Base-by-base conservation (phyloP, 164 flowering plant species). In the Dillenia suffruticosa region DNA sequence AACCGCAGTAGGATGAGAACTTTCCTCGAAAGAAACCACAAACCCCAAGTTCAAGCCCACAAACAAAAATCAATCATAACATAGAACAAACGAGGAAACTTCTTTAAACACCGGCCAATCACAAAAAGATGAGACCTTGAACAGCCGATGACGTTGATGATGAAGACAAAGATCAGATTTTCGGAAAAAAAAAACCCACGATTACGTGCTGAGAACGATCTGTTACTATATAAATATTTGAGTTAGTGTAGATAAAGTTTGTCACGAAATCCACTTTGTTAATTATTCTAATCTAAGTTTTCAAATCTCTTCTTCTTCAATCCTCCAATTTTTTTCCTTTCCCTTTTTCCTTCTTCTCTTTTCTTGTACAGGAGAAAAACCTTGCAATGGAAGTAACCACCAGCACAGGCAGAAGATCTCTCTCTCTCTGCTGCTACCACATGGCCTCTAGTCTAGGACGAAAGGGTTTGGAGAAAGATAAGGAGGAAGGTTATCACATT, bases 121-220 rank as follows among this genome's bases (percentile, higher is more conserved):
- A 15, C 11, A n/a, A 14, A 6, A 54, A 26, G 45, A 54, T 16
- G 8, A 19, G 54, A 46, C 15, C 69, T 70, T 70, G 65, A 59
- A 65, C 56, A 46, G 47, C 56, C 10, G 12, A 51, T 57, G 15
- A 63, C 49, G 61, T 9, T 2, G 66, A 71, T 15, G 45, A 16
- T 15, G 9, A 15, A 58, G 48, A 14, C 19, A 32, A 32, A 32
- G 40, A 32, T 32, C 40, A 5, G 40, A 32, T 6, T 32, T 32
- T 53, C 51, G 22, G 22, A 44, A 12, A 8, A 52, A 52, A 16
- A 32, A 54, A 51, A 55, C n/a, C 57, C 40, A 32, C 40, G 61
- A 59, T 69, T 59, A 57, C 74, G 73, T 72, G 67, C 66, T 46
- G 68, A 61, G 51, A 63, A n/a, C 40, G 43, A 46, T 46, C 60